Evolutionary conservation across 495 filamentous ascomycete species (phyloP).

Genomic region (Amphirosellinia nigrospora): DNA sequence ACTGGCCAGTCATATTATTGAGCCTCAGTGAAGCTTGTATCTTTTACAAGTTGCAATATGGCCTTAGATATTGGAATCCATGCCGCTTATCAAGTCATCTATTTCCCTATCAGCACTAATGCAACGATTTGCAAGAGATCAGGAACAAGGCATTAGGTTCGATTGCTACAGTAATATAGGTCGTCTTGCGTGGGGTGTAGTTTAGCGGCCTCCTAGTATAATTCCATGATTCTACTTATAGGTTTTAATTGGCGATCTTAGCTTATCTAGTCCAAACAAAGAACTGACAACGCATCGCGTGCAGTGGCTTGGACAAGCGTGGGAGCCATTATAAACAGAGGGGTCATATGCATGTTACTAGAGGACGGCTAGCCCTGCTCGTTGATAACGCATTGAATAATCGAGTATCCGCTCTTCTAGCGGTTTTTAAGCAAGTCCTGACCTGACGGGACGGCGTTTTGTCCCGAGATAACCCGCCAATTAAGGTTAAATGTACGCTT

Average conservation of each 20-base stretch:
- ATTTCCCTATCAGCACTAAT: neutral
- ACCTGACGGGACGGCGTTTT: neutral
- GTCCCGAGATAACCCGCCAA: neutral
- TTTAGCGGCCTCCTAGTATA: neutral
- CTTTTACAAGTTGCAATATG: neutral
- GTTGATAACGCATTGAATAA: neutral
- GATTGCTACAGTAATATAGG: neutral
- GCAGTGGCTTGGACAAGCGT: conserved; percentile 5
- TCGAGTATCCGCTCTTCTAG: neutral
- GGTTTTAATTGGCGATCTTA: neutral
- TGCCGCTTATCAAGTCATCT: neutral
- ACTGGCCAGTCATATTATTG: neutral
- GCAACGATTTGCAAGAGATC: conserved; percentile 14
- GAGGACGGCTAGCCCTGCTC: neutral
- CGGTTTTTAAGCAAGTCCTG: neutral
- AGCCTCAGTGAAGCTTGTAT: neutral
- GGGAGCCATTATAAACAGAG: neutral
- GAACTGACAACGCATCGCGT: neutral
- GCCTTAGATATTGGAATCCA: neutral
- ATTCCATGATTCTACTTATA: neutral
- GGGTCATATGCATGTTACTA: neutral
- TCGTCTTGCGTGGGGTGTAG: neutral
- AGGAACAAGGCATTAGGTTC: neutral
- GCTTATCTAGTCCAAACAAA: neutral
- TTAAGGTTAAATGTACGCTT: neutral